Base-by-base conservation (phyloP, 768 basidiomycete genomes). In the Neoboletus brunneissimus region DNA sequence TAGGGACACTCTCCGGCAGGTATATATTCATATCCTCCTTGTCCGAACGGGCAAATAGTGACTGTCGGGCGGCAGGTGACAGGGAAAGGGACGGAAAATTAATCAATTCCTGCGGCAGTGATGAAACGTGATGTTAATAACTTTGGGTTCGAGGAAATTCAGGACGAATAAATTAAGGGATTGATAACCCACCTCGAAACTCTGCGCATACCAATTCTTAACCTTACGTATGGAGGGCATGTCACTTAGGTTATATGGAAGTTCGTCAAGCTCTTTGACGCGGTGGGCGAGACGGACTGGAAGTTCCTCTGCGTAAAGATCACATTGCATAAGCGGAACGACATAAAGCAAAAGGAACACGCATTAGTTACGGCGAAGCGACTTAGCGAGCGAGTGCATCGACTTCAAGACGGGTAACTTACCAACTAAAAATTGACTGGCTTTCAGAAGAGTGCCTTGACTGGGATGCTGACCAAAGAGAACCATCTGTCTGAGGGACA, bases 211-310 rank as follows among this genome's bases (percentile, higher is more conserved):
- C 60, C 60, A 61, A 20, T 61, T 63, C 56, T 61, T 61, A 7
- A 61, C 60, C 58, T 61, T 61, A 41, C 55, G 55, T 63, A 61
- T 61, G 10, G 60, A 61, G 4, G 47, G 46, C 60, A 59, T 63
- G 29, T 63, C 60, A 9, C 60, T 61, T 35, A 61, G 12, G 42
- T 61, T 63, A 12, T 58, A 31, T 12, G 60, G 60, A 35, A 61
- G 61, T 16, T 61, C 61, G 18, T 63, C 50, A n/a, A 61, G 61
- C 23, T 61, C 60, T 15, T 61, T 61, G 47, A 61, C 60, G 6
- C 60, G 60, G 25, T 61, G 60, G 9, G 60, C 60, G 38, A 61
- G 60, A 25, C 60, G 60, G 7, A 61, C 60, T 0, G 60, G 60
- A 18, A 61, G 60, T 18, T 61, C 60, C 41, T 63, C 60, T 61